These are phyloP conservation scores for Capsicum chinense DNA, from an alignment of 257 asterid species.

Conservation along the genomic window DNA sequence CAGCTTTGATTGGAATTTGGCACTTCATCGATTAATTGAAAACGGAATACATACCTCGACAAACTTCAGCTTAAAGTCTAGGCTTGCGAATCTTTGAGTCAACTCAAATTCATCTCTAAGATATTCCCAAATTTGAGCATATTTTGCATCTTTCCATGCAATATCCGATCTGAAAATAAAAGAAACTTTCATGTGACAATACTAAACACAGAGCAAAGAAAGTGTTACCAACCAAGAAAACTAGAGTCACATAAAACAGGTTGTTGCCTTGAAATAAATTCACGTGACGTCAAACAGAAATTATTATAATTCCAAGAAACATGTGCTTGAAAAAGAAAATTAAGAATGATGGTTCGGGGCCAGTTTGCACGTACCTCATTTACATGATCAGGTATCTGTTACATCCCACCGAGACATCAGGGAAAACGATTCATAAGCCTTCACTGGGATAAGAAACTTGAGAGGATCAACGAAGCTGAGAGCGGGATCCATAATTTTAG, in stretches of 20 bases:
- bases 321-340: not conserved
- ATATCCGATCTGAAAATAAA: constrained; percentile 58
- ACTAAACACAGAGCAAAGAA: constrained; percentile 13
- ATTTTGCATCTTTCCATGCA: constrained; percentile 98
- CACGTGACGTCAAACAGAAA: not conserved
- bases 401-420: not conserved
- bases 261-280: not conserved
- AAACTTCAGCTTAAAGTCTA: constrained; percentile 92
- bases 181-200: not conserved
- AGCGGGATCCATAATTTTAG: too few relatives aligned
- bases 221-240: not conserved
- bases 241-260: not conserved
- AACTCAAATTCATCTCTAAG: constrained; percentile 96
- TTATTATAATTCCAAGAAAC: not conserved
- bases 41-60: constrained; percentile 67
- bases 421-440: too few relatives aligned
- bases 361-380: not conserved
- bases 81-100: constrained; percentile 95
- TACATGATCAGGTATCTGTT: not conserved
- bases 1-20: not conserved
- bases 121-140: constrained; percentile 98
- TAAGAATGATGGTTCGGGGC: not conserved
- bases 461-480: too few relatives aligned
- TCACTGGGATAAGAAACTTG: too few relatives aligned
- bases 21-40: not conserved